These are phyloP conservation scores for Parathielavia hyrcaniae DNA, from an alignment of 495 filamentous ascomycete species.

Conservation along the genomic window DNA sequence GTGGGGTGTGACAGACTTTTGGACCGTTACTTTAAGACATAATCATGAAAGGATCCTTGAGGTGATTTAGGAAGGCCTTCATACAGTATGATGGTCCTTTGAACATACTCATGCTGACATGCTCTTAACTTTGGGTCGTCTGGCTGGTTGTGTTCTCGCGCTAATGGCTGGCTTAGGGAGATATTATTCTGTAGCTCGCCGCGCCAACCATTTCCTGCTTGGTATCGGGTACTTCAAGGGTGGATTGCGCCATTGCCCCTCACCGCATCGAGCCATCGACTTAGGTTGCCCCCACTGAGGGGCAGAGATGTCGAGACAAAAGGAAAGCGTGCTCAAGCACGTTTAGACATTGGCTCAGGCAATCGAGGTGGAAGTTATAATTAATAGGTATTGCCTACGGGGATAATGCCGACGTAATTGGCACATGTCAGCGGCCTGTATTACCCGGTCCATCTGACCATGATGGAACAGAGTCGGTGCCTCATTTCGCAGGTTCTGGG, in stretches of 20 bases:
- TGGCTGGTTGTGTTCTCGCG: too few relatives aligned
- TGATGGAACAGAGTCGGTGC: too few relatives aligned
- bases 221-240: slow-evolving; percentile 25
- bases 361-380: too few relatives aligned
- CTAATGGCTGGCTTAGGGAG: background rate
- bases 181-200: slow-evolving; percentile 24
- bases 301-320: slow-evolving; percentile 10
- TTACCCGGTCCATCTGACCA: too few relatives aligned
- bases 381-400: too few relatives aligned
- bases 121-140: background rate
- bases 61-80: too few relatives aligned
- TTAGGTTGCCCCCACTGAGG: slow-evolving; percentile 26
- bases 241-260: slow-evolving; percentile 34
- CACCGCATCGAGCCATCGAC: slow-evolving; percentile 22
- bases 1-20: background rate
- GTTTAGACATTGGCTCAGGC: background rate
- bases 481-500: background rate
- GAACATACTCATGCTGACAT: too few relatives aligned
- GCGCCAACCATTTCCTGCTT: slow-evolving; percentile 10
- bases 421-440: too few relatives aligned
- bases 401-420: too few relatives aligned
- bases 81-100: too few relatives aligned
- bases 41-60: too few relatives aligned
- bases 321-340: too few relatives aligned
- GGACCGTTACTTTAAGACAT: background rate